A percentile compares a stretch with the other conserved stretches of the same genome.
These are phyloP conservation scores for Eimeria necatrix DNA, from an alignment of 169 alveolate genomes.

Conservation along the genomic window DNA sequence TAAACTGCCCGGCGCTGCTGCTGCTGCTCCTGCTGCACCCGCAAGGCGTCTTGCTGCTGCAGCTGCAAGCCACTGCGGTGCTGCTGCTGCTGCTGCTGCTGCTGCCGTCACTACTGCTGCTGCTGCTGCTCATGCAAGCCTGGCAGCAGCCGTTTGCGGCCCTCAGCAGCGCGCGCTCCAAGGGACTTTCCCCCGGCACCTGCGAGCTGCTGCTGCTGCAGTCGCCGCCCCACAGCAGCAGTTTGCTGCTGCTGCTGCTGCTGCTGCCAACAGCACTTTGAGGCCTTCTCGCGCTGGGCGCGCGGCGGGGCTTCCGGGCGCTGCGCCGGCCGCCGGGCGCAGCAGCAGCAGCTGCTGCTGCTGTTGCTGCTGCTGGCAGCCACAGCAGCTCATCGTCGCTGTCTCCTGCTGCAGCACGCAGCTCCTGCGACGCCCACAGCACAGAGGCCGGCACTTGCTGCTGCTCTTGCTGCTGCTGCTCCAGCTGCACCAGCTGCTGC, in stretches of 20 bases:
- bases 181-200: neutral
- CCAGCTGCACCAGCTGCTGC: neutral
- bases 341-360: no score
- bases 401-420: neutral
- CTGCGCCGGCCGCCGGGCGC: neutral
- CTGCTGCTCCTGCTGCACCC: neutral
- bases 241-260: neutral
- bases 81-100: neutral
- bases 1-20: neutral
- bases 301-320: neutral
- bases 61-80: neutral
- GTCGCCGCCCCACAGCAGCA: neutral
- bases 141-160: neutral
- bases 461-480: neutral
- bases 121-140: neutral
- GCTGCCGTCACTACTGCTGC: neutral
- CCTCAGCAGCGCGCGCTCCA: neutral
- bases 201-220: neutral
- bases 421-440: slow-evolving; percentile 6
- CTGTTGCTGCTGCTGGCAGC: neutral
- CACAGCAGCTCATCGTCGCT: neutral
- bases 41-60: neutral
- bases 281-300: neutral
- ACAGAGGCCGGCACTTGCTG: neutral
- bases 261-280: neutral